A percentile compares a stretch with the other conserved stretches of the same genome.
phyloP scores from a whole-genome alignment of 441 rosid species.

The Gossypium trilobum region DNA sequence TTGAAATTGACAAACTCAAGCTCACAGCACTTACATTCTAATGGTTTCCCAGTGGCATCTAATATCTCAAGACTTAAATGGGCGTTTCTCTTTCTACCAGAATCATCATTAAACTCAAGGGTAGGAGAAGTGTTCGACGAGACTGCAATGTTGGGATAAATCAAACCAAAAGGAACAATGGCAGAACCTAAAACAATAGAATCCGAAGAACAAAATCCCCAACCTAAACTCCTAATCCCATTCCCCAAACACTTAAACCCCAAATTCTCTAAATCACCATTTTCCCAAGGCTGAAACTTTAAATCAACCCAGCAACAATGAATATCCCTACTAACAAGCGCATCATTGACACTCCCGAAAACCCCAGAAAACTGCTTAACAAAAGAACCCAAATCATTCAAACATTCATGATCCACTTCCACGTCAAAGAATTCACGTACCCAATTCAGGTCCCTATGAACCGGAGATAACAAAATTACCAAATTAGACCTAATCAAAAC shows the following conservation, averaged over 20 bases:
- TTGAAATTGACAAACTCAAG: conserved; percentile 41
- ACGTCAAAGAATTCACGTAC: conserved; percentile 44
- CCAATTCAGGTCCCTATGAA: conserved; percentile 28
- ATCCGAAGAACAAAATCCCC: conserved; percentile 79
- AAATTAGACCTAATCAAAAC: conserved; percentile 47
- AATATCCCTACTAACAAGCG: conserved; percentile 55
- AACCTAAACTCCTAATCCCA: conserved; percentile 57
- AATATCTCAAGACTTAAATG: conserved; percentile 55
- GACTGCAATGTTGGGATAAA: conserved; percentile 62
- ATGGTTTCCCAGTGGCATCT: conserved; percentile 58
- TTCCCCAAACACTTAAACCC: conserved; percentile 32
- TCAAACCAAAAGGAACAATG: conserved; percentile 64
- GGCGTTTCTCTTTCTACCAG: conserved; percentile 22
- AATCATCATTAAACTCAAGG: background rate
- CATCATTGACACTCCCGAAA: conserved; percentile 50
- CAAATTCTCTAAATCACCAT: conserved; percentile 15
- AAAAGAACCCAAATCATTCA: conserved; percentile 30
- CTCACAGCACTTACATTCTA: conserved; percentile 68
- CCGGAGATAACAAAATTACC: conserved; percentile 64
- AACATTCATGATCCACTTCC: conserved; percentile 26
- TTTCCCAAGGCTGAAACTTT: conserved; percentile 29
- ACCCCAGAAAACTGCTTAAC: conserved; percentile 28
- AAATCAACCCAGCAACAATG: conserved; percentile 78
- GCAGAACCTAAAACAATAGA: conserved; percentile 52
- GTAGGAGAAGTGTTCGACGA: conserved; percentile 17